Conservation (phyloP, 352 stramenopile genomes). For the Globisporangium acanthophoron region DNA sequence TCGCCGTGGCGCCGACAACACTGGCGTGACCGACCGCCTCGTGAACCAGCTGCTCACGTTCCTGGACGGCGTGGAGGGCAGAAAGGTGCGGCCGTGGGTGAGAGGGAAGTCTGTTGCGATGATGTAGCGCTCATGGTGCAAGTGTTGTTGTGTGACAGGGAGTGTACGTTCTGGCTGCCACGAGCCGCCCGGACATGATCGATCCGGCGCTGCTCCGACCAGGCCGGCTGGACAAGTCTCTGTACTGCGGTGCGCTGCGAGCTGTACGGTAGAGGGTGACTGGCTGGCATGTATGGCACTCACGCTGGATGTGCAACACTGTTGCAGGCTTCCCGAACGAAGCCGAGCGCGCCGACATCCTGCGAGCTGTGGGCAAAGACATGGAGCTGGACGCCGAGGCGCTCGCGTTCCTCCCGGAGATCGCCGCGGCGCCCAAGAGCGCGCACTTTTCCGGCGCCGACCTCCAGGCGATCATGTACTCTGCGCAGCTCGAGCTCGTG, state of each 20-base stretch:
- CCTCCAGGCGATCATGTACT: constrained; percentile 92
- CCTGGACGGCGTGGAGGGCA: constrained; percentile 93
- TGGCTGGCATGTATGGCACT: not conserved
- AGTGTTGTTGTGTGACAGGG: constrained; percentile 18
- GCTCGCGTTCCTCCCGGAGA: constrained; percentile 65
- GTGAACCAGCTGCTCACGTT: constrained; percentile 98
- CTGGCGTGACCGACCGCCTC: constrained; percentile 94
- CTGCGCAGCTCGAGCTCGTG: constrained; percentile 91
- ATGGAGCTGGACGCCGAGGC: constrained; percentile 72
- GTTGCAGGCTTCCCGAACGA: constrained; percentile 79
- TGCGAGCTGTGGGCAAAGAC: constrained; percentile 64
- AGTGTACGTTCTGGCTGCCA: constrained; percentile 95
- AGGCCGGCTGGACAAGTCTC: constrained; percentile 92
- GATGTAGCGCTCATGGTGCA: not conserved
- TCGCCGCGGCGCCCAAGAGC: constrained; percentile 66
- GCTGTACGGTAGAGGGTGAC: not conserved
- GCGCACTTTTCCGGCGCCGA: constrained; percentile 89
- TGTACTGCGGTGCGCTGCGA: constrained; percentile 76
- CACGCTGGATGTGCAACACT: not conserved
- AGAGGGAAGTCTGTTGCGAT: not conserved
- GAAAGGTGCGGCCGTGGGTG: constrained; percentile 43
- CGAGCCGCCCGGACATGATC: constrained; percentile 96
- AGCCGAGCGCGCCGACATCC: constrained; percentile 75
- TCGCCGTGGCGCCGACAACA: constrained; percentile 91
- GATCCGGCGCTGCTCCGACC: constrained; percentile 92